These are phyloP conservation scores for Hypoxylon crocopeplum DNA, from an alignment of 495 filamentous ascomycete species.

Conservation along the genomic window DNA sequence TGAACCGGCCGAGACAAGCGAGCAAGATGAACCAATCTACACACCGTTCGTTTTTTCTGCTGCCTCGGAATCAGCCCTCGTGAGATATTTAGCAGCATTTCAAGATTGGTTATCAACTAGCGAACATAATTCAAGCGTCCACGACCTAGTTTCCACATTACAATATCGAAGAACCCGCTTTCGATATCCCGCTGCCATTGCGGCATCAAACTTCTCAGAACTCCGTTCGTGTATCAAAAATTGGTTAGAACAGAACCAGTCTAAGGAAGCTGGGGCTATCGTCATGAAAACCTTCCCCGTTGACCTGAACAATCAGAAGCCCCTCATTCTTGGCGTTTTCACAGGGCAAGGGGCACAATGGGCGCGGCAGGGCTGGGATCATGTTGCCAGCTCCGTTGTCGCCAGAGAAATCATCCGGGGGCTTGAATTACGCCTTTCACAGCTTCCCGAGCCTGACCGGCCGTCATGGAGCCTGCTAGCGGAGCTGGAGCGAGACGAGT, in stretches of 20 bases:
- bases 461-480: constrained; percentile 3
- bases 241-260: too few relatives aligned
- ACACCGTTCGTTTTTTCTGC: constrained; percentile 20
- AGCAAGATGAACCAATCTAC: not conserved
- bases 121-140: too few relatives aligned
- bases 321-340: constrained; percentile 15
- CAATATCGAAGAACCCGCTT: too few relatives aligned
- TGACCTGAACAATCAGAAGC: too few relatives aligned
- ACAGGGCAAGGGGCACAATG: constrained; percentile 13
- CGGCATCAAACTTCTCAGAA: too few relatives aligned
- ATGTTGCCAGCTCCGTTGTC: not conserved
- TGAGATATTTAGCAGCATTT: not conserved
- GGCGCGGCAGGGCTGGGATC: not conserved
- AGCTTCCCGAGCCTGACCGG: not conserved
- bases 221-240: too few relatives aligned
- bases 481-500: not conserved
- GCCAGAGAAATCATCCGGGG: not conserved
- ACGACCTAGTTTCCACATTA: too few relatives aligned
- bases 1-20: not conserved
- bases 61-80: not conserved
- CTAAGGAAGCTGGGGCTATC: too few relatives aligned
- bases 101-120: not conserved
- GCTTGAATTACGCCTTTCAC: not conserved
- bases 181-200: too few relatives aligned
- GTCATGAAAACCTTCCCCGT: too few relatives aligned